Conservation (phyloP, 2,329 filamentous ascomycete species). For the Arachnomyces sp. region DNA sequence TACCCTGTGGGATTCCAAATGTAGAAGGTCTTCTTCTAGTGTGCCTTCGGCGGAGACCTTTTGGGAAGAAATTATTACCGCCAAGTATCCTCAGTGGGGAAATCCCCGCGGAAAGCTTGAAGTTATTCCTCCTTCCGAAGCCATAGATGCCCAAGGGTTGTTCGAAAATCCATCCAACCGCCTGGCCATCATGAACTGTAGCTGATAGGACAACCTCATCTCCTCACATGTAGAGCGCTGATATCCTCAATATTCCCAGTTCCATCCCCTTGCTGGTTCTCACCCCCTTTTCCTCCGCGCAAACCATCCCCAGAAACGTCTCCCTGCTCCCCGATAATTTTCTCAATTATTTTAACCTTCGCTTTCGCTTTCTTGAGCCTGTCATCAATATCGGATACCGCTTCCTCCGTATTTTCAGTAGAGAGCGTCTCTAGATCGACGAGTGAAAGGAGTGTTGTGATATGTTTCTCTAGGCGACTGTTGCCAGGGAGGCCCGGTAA, state of each 20-base stretch:
- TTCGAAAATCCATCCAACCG: no score
- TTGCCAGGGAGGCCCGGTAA: conserved; percentile 49
- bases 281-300: conserved; percentile 22
- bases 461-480: conserved; percentile 65
- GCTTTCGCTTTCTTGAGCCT: conserved; percentile 72
- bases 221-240: conserved; percentile 34
- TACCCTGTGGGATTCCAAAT: no score
- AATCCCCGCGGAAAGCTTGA: no score
- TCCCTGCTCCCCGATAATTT: conserved; percentile 49
- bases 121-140: no score
- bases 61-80: no score
- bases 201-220: no score
- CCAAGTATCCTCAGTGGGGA: no score
- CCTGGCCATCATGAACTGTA: no score
- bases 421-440: conserved; percentile 71
- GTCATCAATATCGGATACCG: conserved; percentile 87
- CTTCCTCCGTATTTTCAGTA: conserved; percentile 77
- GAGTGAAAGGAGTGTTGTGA: conserved; percentile 66
- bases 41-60: no score
- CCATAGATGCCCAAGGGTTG: no score
- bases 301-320: conserved; percentile 21
- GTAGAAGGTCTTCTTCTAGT: no score
- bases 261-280: conserved; percentile 24
- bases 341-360: conserved; percentile 79
- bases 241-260: conserved; percentile 43